Base-by-base conservation (phyloP, 2,329 filamentous ascomycete species). In the Curvularia sp. region DNA sequence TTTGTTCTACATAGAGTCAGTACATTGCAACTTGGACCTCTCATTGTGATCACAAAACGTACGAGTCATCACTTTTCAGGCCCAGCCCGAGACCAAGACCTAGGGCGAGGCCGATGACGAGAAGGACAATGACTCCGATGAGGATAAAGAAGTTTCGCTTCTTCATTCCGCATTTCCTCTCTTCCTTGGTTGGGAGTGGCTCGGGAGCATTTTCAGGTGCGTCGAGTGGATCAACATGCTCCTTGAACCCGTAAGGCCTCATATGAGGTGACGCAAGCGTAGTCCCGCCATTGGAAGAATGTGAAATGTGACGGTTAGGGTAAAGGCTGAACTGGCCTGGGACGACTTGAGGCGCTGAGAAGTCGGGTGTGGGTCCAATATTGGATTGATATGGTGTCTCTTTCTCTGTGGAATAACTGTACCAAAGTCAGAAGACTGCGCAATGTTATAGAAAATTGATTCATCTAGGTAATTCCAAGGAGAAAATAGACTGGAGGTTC, bases 41-140 rank as follows among this genome's bases (percentile, higher is more conserved):
- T 4, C 22, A 15, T 10, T 7, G 50, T 46, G n/a, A 6, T 15
- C 15, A 28, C 9, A 9, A 44, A 13, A 57, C 60, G 26, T 58
- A 61, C 56, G 53, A 68, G 59, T 67, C 55, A 5, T 67, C 53
- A 3, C 72, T 73, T 18, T 67, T 33, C 12, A 73, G 42, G 2
- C 72, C 76, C 13, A 79, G 61, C 4, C 78, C 78, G 12, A 75
- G 71, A 33, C 76, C 76, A 7, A 79, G 64, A 5, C 73, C 77
- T 7, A 77, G 69, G 1, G 65, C 78, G 9, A 80, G 62, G 5
- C 68, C 71, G 35, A 79, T 55, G 0, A 74, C 60, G 41, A 70
- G 62, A 35, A 75, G 52, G 3, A 78, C 7, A 9, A 75, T 47
- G 18, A 62, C 63, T 10, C 55, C 57, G 7, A 70, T 15, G 6